Conservation (phyloP, 345 rosid genomes). For the Gossypium arboreum region DNA sequence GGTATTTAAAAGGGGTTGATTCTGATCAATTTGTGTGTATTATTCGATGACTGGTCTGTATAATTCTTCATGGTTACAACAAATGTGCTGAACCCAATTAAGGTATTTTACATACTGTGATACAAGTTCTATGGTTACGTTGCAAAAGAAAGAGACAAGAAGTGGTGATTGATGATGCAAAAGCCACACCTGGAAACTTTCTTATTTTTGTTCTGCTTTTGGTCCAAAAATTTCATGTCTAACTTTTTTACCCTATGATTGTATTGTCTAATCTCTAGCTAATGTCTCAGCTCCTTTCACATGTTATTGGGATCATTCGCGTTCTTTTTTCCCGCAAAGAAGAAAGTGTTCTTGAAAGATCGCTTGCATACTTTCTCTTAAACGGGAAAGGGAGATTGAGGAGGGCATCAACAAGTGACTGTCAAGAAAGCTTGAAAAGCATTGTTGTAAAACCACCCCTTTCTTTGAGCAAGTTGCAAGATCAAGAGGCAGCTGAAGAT, state of each 20-base stretch:
- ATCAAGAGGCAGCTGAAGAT: constrained; percentile 80
- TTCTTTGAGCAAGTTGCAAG: constrained; percentile 59
- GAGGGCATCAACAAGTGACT: constrained; percentile 72
- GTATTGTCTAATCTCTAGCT: background rate
- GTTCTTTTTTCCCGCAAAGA: background rate
- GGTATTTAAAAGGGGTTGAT: no score
- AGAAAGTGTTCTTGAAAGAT: constrained; percentile 33
- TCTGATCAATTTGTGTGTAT: no score
- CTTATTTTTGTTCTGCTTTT: background rate
- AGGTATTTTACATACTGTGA: no score
- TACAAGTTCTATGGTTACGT: background rate
- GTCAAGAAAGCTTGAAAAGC: constrained; percentile 84
- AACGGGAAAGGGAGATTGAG: constrained; percentile 50
- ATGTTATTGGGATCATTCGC: background rate
- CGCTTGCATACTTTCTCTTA: constrained; percentile 45
- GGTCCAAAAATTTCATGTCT: background rate
- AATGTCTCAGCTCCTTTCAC: background rate
- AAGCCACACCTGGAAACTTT: background rate
- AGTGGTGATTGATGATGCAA: no score
- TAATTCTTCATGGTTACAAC: no score
- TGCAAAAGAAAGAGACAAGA: background rate
- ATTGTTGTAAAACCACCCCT: constrained; percentile 65
- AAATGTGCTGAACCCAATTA: no score
- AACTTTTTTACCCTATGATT: no score
- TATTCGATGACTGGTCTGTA: no score